Evolutionary conservation across 1,284 basidiomycete genomes (phyloP), one percentile per base, ranked within the genome.

Genomic region (Moniliophthora roreri): DNA sequence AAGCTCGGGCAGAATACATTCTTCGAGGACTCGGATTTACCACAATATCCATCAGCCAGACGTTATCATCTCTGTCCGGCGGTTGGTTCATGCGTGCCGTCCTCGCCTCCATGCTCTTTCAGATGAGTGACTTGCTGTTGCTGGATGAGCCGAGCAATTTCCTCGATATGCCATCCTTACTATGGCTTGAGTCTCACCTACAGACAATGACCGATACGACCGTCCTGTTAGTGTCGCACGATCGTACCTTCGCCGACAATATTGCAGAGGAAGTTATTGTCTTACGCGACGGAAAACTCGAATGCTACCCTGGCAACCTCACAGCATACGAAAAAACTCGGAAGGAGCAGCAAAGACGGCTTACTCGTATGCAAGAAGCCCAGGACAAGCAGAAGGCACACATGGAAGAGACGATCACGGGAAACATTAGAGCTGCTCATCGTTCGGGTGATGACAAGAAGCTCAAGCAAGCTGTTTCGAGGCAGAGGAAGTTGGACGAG

Each of bases 41-140:
- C 0, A 62, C 72, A 28, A 75, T 74, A 3, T 78, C 78, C 62
- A 74, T 85, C 9, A 66, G 74, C 15, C 70, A 71, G 0, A 74
- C 77, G 0, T 79, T 81, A 50, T 64, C 66, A 0, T 66, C 72
- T 0, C 72, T 91, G 9, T 87, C 84, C 1, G 87, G 87, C 16
- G 88, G 88, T 0, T 91, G 88, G 88, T 70, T 80, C 21, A 84
- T 82, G 54, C 76, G 87, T 8, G 82, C 82, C 52, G 87, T 87
- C 37, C 80, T 93, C 40, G 90, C 87, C 58, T 85, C 88, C 53
- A 84, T 89, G 13, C 82, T 91, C 45, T 85, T 89, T 72, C 82
- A 87, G 61, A 76, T 84, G 52, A 84, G 84, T 35, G 89, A 92
- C 71, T 76, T 92, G 58, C 51, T 58, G 6, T 38, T 58, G 13